Conservation (phyloP, 495 filamentous ascomycete genomes). For the Penicillium antarcticum region DNA sequence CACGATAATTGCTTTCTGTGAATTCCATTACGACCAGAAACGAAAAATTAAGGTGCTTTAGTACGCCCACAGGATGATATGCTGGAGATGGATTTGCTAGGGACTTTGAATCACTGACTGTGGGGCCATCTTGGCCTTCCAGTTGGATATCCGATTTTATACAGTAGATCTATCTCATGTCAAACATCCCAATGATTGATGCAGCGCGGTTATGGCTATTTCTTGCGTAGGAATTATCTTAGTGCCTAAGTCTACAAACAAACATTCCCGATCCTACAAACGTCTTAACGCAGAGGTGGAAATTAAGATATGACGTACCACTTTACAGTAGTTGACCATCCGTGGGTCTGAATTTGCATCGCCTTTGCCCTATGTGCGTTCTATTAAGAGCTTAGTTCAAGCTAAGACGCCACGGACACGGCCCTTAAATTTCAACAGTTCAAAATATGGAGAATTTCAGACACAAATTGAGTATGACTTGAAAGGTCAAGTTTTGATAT, state of each 20-base stretch:
- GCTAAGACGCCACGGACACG: too few relatives aligned
- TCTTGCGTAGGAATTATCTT: too few relatives aligned
- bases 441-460: too few relatives aligned
- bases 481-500: too few relatives aligned
- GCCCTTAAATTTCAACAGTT: too few relatives aligned
- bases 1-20: constrained; percentile 11
- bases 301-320: too few relatives aligned
- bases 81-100: constrained; percentile 18
- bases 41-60: constrained; percentile 21
- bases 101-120: constrained; percentile 11
- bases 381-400: too few relatives aligned
- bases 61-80: constrained; percentile 13
- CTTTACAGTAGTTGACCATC: too few relatives aligned
- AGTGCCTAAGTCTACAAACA: too few relatives aligned
- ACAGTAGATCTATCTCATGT: constrained; percentile 1
- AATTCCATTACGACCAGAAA: constrained; percentile 28
- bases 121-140: constrained; percentile 7
- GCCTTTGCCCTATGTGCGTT: too few relatives aligned
- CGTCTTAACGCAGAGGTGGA: background rate
- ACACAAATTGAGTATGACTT: too few relatives aligned
- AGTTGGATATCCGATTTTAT: background rate
- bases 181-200: constrained; percentile 9
- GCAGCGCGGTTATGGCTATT: background rate
- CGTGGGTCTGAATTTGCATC: too few relatives aligned
- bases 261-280: background rate